A percentile compares a stretch with the other conserved stretches of the same genome.
These are phyloP conservation scores for Boletus insuetus DNA, from an alignment of 768 basidiomycete genomes.

Conservation along the genomic window DNA sequence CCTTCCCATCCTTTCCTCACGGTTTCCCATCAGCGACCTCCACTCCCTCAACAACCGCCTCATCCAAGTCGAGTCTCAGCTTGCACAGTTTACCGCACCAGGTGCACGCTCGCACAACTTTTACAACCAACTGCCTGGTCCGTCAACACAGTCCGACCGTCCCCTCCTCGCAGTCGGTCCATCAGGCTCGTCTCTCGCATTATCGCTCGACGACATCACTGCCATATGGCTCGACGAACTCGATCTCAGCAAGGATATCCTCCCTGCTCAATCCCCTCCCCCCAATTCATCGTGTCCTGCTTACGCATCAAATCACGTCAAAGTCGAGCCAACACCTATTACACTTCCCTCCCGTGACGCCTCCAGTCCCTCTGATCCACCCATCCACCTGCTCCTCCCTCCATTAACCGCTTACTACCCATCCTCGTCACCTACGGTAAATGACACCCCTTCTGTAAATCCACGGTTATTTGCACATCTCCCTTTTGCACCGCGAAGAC, in stretches of 20 bases:
- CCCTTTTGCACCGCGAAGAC: constrained; percentile 36
- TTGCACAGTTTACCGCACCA: constrained; percentile 45
- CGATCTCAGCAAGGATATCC: constrained; percentile 33
- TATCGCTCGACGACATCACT: constrained; percentile 55
- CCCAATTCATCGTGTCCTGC: constrained; percentile 15
- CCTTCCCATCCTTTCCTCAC: neutral
- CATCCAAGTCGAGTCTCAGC: constrained; percentile 61
- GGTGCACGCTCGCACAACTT: constrained; percentile 24
- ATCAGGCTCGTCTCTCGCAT: constrained; percentile 47
- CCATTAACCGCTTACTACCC: constrained; percentile 17
- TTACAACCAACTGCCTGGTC: constrained; percentile 9
- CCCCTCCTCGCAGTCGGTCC: constrained; percentile 37
- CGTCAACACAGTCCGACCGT: constrained; percentile 21
- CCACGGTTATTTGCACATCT: constrained; percentile 38
- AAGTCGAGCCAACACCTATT: constrained; percentile 34
- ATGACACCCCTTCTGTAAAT: constrained; percentile 34
- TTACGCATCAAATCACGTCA: constrained; percentile 24
- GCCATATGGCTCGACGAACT: constrained; percentile 61
- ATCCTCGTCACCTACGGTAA: constrained; percentile 23
- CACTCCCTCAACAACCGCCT: constrained; percentile 83
- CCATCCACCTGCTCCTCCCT: constrained; percentile 22
- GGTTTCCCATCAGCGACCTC: constrained; percentile 50
- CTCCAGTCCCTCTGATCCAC: constrained; percentile 16
- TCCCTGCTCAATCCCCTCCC: constrained; percentile 17
- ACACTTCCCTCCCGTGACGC: constrained; percentile 24